Base-by-base conservation (phyloP, 768 basidiomycete species). In the Coprinopsis sp. region DNA sequence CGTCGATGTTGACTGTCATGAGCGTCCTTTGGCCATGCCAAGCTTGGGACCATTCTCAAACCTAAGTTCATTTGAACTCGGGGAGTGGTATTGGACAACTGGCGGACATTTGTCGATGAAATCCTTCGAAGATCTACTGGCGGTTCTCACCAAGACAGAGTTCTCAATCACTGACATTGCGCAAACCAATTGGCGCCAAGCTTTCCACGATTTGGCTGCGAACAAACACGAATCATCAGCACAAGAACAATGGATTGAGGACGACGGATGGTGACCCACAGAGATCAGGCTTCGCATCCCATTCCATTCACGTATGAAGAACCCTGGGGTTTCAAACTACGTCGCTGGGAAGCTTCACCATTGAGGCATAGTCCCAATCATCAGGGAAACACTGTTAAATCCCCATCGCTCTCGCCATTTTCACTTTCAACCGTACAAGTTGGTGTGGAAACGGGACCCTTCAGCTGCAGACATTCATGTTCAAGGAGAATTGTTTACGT, bases 401-500 rank as follows among this genome's bases (percentile, higher is more conserved):
- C 29, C 2, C 4, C 19, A 24, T 13, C 30, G 34, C n/a, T 7
- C 6, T 13, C 42, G 29, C 7, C 6, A 43, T 1, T 43, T 30
- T 19, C 41, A 43, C 25, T 43, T 30, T 14, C 12, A 13, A 16
- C 41, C 41, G 12, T 43, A 31, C 21, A 18, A 18, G 7, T n/a
- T 30, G 27, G 4, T 25, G 2, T 43, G 41, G 41, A 29, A 43
- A 16, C 27, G n/a, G n/a, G n/a, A n/a, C n/a, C n/a, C n/a, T n/a
- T n/a, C n/a, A n/a, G n/a, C n/a, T n/a, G n/a, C n/a, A n/a, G n/a
- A n/a, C n/a, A n/a, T n/a, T n/a, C n/a, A n/a, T n/a, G n/a, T n/a
- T n/a, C n/a, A n/a, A n/a, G 29, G 25, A 5, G 47, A 49, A 18
- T 22, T 49, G 4, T 49, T 42, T 21, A 49, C 22, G 23, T 49